Percentiles rank a stretch among this genome's conserved stretches.
Conservation (phyloP, 2,329 filamentous ascomycete species). For the Aspergillus versicolor region DNA sequence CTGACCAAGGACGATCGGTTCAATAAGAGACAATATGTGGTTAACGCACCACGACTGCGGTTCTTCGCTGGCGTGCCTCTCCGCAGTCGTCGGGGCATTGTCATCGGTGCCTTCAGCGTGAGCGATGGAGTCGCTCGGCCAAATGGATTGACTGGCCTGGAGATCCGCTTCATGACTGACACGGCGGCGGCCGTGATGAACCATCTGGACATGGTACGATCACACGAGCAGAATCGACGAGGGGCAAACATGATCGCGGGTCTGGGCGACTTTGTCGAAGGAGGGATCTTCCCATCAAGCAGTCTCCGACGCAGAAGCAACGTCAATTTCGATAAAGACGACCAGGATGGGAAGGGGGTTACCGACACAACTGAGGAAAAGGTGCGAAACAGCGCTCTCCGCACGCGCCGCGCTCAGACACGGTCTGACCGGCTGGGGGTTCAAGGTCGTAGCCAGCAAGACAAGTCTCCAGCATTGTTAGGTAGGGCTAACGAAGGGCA, state of each 20-base stretch:
- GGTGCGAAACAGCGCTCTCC: background rate
- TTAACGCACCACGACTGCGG: slow-evolving; percentile 27
- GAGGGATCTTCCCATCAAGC: slow-evolving; percentile 4
- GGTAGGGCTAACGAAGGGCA: background rate
- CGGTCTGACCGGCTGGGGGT: background rate
- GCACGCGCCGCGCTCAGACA: background rate
- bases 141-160: background rate
- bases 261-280: slow-evolving; percentile 11
- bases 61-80: slow-evolving; percentile 62
- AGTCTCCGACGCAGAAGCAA: slow-evolving; percentile 7
- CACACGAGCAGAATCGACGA: slow-evolving; percentile 10
- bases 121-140: slow-evolving; percentile 5
- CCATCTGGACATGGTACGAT: slow-evolving; percentile 11
- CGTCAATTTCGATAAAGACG: background rate
- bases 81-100: slow-evolving; percentile 42
- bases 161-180: slow-evolving; percentile 12
- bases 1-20: slow-evolving; percentile 5
- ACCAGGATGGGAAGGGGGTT: slow-evolving; percentile 5
- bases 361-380: background rate
- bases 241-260: slow-evolving; percentile 14
- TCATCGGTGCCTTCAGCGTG: slow-evolving; percentile 7
- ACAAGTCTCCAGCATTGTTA: background rate
- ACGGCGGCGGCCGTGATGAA: slow-evolving; percentile 13
- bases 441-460: background rate
- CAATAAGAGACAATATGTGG: slow-evolving; percentile 17